Conservation (phyloP, 805 yeast genomes). For the Starmerella etchellsii region DNA sequence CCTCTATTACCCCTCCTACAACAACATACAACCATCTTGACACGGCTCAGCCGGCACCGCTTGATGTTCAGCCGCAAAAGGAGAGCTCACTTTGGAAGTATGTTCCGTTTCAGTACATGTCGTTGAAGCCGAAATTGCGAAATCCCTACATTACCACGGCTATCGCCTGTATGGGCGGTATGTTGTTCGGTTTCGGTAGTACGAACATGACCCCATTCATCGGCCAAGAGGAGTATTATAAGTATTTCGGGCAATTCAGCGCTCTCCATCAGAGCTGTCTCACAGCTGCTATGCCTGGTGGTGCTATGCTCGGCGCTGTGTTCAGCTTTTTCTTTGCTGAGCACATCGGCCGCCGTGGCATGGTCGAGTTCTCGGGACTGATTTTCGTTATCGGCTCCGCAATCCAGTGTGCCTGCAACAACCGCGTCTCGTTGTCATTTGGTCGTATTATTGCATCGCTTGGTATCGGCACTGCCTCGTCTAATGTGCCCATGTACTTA, state of each 20-base stretch:
- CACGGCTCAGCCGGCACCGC: not conserved
- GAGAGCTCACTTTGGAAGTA: constrained; percentile 7
- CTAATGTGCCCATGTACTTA: constrained; percentile 47
- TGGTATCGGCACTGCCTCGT: constrained; percentile 64
- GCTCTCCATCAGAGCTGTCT: constrained; percentile 49
- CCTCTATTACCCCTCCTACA: no score
- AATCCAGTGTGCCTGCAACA: constrained; percentile 33
- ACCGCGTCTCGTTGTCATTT: constrained; percentile 27
- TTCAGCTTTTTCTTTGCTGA: constrained; percentile 38
- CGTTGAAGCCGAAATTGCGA: constrained; percentile 14
- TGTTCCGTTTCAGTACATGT: constrained; percentile 15
- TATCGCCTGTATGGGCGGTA: constrained; percentile 54
- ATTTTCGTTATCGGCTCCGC: constrained; percentile 44
- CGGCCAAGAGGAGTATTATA: constrained; percentile 36
- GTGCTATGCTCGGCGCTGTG: constrained; percentile 52
- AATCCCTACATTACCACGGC: constrained; percentile 46
- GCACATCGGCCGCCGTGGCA: constrained; percentile 36
- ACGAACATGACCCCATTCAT: constrained; percentile 67
- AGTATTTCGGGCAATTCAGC: constrained; percentile 33
- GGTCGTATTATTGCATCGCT: constrained; percentile 59
- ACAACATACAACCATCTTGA: not conserved
- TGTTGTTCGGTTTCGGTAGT: constrained; percentile 67
- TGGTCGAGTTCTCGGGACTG: constrained; percentile 24
- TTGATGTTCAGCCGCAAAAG: constrained; percentile 4
- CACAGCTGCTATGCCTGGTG: constrained; percentile 53